Evolutionary conservation across 2,329 filamentous ascomycete species (phyloP), one percentile per base, ranked within the genome.

Genomic region (Furcasterigmium furcatum): DNA sequence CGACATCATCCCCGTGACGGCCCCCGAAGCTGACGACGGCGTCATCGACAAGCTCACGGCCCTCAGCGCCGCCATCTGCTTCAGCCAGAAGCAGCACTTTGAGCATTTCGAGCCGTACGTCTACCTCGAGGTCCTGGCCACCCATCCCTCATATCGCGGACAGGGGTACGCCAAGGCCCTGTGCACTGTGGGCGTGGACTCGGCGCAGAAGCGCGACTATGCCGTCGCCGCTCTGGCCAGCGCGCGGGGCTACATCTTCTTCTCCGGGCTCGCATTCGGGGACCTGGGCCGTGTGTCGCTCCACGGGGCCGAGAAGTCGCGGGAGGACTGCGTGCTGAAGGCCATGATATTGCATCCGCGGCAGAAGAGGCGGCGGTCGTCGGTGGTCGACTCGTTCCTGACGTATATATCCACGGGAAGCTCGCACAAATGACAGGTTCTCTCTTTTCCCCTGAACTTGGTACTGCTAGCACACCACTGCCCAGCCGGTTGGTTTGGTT

Each of bases 221-320:
- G 39, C 39, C 25, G 39, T 29, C 22, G 25, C 39, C n/a, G 39
- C 20, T 9, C 16, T 41, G 18, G 20, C 39, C 7, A 30, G 39
- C 24, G 29, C 39, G n/a, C 9, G 18, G 16, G 39, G 39, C 4
- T 41, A 41, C 25, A 41, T 41, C 14, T 41, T 41, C 39, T 41
- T 41, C 39, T 41, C 39, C 2, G 39, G 39, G 14, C 14, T 41
- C 24, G 39, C n/a, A 12, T 41, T 41, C 24, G 39, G 18, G 18
- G 39, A 41, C n/a, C 19, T 27, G 14, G 39, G 39, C 6, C 19
- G 34, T 16, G 34, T 36, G n/a, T 18, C 34, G 34, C 6, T 36
- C n/a, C 34, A 16, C 9, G 34, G 16, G 10, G n/a, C 30, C 13
- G 30, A 32, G 14, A n/a, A n/a, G n/a, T 18, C 34, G 34, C 5